These are phyloP conservation scores for Sporothrix protearum DNA, from an alignment of 2,329 filamentous ascomycete genomes.

Conservation along the genomic window DNA sequence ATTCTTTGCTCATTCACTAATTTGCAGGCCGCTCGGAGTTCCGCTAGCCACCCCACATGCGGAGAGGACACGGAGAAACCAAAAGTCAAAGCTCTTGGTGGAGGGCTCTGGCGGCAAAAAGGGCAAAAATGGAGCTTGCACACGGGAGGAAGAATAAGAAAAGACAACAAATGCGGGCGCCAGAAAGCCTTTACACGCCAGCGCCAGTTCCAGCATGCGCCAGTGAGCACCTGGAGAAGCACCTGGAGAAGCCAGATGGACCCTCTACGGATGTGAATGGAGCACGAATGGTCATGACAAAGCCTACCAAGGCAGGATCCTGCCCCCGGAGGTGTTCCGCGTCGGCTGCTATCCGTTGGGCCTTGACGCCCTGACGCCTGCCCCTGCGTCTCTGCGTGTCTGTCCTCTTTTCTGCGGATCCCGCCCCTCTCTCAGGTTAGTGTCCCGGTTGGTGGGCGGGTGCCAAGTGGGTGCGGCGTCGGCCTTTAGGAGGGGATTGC, in stretches of 20 bases:
- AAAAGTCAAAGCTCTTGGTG: neutral
- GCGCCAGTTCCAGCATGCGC: neutral
- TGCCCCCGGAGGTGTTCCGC: neutral
- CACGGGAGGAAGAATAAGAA: neutral
- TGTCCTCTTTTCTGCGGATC: neutral
- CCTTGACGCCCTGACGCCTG: neutral
- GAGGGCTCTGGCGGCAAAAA: neutral
- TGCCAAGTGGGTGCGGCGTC: constrained; percentile 13
- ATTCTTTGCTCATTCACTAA: neutral
- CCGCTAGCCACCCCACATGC: neutral
- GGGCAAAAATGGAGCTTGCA: too few species aligned
- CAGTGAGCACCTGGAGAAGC: neutral
- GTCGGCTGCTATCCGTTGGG: neutral
- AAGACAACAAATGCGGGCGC: neutral
- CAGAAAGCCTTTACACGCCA: neutral
- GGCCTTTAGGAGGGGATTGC: constrained; percentile 16
- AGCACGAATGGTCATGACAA: too few species aligned
- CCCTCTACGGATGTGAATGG: too few species aligned
- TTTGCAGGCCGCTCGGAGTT: neutral
- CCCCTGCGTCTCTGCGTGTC: too few species aligned
- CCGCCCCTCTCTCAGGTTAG: neutral
- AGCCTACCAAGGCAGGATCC: too few species aligned
- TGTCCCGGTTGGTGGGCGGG: neutral
- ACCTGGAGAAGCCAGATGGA: neutral
- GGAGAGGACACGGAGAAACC: constrained; percentile 3